Conservation (phyloP, 1,139 yeast species). For the Blastobotrys aristatus region DNA sequence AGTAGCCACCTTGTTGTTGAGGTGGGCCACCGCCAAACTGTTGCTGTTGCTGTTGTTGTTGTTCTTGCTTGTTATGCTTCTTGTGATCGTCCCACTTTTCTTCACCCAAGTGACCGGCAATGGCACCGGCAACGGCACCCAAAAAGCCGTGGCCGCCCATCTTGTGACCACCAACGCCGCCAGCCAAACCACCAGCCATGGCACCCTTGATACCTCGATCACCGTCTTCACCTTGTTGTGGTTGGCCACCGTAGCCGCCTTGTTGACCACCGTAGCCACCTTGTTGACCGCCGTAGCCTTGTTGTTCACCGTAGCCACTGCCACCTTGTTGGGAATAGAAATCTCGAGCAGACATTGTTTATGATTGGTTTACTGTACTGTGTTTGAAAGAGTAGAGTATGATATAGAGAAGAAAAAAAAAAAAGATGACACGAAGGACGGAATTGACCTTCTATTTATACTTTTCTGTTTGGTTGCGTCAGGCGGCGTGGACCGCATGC, state of each 20-base stretch:
- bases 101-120: conserved; percentile 52
- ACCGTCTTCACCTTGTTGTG: conserved; percentile 35
- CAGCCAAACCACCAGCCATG: conserved; percentile 56
- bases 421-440: neutral
- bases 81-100: conserved; percentile 35
- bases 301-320: conserved; percentile 7
- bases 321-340: conserved; percentile 13
- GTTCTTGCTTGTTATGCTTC: conserved; percentile 22
- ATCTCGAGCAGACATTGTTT: conserved; percentile 17
- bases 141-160: conserved; percentile 44
- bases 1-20: conserved; percentile 6
- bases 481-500: neutral
- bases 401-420: neutral
- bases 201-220: conserved; percentile 56
- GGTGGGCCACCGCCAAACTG: conserved; percentile 5
- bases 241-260: conserved; percentile 22
- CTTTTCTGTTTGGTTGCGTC: neutral
- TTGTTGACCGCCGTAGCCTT: conserved; percentile 4
- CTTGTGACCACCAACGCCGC: conserved; percentile 44
- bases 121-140: conserved; percentile 55
- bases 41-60: conserved; percentile 24
- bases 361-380: neutral
- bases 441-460: conserved; percentile 1
- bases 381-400: neutral
- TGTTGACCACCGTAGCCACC: conserved; percentile 10